Base-by-base conservation (phyloP, 441 rosid species). In the Adansonia gregorii region DNA sequence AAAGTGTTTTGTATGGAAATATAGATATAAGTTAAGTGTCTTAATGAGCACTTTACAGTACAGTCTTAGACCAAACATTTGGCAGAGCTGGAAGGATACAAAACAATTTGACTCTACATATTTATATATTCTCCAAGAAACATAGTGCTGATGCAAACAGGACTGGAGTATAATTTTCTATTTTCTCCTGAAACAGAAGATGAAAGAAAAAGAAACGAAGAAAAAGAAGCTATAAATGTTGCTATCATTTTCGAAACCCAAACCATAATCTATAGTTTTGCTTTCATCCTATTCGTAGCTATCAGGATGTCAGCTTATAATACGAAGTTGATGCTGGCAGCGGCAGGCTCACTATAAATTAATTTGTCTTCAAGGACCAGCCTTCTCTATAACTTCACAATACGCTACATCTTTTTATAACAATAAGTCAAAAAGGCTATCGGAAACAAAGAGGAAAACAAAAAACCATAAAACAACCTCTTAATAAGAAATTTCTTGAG, bases 381-480 rank as follows among this genome's bases (percentile, higher is more conserved):
- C 46, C 75, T 72, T 76, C 69, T 79, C 79, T 79, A 74, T 84
- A 74, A 63, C 77, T 81, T 82, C 73, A 79, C 87, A 85, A 85
- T 88, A 35, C 41, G 41, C 79, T 88, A 88, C 61, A 76, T 78
- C 83, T 78, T 78, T 81, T 82, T 80, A 66, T 69, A 56, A 75
- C 64, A 56, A 70, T 4, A 88, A 78, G 64, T 74, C 67, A 63
- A 61, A 74, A 79, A 41, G 48, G 48, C 81, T 65, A 72, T 65
- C 74, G 61, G 74, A 67, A 72, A 65, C 60, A 79, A 24, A 59
- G 86, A 81, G 63, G 60, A 82, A 82, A 87, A 81, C 77, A 35
- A 35, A 35, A 35, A 4, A 35, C 85, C 77, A 82, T 77, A 78
- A 83, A 84, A 64, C 84, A 72, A 81, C 83, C 83, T 35, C 55